phyloP scores from a whole-genome alignment of 2,329 filamentous ascomycete genomes.

The Pyrenophora tritici-repentis region DNA sequence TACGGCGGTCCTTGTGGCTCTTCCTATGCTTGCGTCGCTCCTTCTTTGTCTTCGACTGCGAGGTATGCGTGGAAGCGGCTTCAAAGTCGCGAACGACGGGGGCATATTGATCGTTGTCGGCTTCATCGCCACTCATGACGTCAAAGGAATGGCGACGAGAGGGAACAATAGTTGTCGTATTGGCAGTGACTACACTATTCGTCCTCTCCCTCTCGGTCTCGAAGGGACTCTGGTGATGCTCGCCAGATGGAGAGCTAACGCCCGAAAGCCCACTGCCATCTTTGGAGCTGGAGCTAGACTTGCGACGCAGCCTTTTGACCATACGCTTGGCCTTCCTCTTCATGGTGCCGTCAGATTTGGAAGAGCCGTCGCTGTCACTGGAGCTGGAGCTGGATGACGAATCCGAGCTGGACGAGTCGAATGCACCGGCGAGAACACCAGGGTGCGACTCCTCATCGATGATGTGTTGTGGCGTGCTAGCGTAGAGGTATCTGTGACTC shows the following conservation, averaged over 20 bases:
- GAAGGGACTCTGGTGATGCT: slow-evolving; percentile 48
- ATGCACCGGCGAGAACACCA: slow-evolving; percentile 79
- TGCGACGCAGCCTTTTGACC: slow-evolving; percentile 73
- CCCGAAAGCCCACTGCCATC: slow-evolving; percentile 59
- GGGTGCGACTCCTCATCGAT: slow-evolving; percentile 91
- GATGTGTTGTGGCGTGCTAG: slow-evolving; percentile 86
- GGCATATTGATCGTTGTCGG: slow-evolving; percentile 54
- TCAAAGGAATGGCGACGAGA: slow-evolving; percentile 48
- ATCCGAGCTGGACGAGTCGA: slow-evolving; percentile 69
- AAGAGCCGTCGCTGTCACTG: slow-evolving; percentile 69
- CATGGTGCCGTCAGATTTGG: slow-evolving; percentile 69
- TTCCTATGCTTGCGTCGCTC: slow-evolving; percentile 52
- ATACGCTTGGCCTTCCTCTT: slow-evolving; percentile 76
- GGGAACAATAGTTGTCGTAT: slow-evolving; percentile 16
- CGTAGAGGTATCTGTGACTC: slow-evolving; percentile 89
- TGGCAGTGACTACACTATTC: slow-evolving; percentile 27
- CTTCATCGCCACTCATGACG: slow-evolving; percentile 60
- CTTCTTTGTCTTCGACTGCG: slow-evolving; percentile 44
- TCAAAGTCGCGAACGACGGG: slow-evolving; percentile 57
- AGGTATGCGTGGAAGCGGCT: slow-evolving; percentile 37
- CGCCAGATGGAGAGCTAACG: slow-evolving; percentile 52
- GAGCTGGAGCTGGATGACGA: slow-evolving; percentile 53
- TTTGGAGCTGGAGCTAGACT: slow-evolving; percentile 74
- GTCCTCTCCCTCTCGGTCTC: slow-evolving; percentile 40
- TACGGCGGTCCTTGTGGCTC: slow-evolving; percentile 53